A percentile compares a stretch with the other conserved stretches of the same genome.
phyloP scores from a whole-genome alignment of 2,329 filamentous ascomycete species.

The Drechslerella dactyloides region DNA sequence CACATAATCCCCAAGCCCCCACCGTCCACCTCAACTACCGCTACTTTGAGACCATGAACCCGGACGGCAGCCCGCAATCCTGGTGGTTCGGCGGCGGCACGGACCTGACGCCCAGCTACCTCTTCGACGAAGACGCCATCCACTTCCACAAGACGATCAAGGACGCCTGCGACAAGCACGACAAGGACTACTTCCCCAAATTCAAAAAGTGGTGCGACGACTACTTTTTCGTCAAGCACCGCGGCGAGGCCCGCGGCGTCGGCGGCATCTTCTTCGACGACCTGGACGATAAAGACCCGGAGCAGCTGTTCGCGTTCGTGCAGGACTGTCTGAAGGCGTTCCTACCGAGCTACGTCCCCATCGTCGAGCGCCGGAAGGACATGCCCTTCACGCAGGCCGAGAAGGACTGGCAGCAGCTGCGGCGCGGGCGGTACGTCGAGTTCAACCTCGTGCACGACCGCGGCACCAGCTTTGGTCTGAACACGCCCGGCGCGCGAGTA shows the following conservation, averaged over 20 bases:
- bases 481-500: constrained; percentile 86
- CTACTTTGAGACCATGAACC: constrained; percentile 94
- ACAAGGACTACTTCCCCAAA: constrained; percentile 85
- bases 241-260: constrained; percentile 81
- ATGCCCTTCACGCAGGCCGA: constrained; percentile 86
- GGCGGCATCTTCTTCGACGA: constrained; percentile 99
- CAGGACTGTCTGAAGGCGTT: constrained; percentile 86
- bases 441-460: constrained; percentile 98
- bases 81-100: constrained; percentile 99
- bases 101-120: constrained; percentile 88
- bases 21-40: constrained; percentile 98
- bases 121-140: constrained; percentile 95
- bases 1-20: constrained; percentile 92
- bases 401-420: constrained; percentile 95
- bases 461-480: constrained; percentile 90
- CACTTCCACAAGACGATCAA: constrained; percentile 97
- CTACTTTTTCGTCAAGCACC: constrained; percentile 94
- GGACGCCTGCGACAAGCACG: constrained; percentile 88
- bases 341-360: constrained; percentile 87
- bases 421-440: constrained; percentile 94
- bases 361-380: constrained; percentile 84
- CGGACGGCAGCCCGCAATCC: constrained; percentile 78
- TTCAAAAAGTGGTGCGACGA: constrained; percentile 99
- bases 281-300: constrained; percentile 83
- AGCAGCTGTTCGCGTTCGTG: constrained; percentile 87